Base-by-base conservation (phyloP, 495 filamentous ascomycete species). In the Penicillium mononematosum region DNA sequence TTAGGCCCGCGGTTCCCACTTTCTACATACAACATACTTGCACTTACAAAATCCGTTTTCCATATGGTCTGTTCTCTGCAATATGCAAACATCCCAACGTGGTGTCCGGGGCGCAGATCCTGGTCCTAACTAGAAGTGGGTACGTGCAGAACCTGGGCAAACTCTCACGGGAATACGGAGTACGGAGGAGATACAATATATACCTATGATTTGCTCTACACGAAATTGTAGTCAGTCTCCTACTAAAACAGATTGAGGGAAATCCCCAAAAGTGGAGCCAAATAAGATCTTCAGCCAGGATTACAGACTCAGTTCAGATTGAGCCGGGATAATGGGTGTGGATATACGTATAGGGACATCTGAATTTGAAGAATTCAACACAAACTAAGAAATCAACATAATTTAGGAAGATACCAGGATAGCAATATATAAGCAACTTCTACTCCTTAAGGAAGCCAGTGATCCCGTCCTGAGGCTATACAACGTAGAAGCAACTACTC, bases 261-360 rank as follows among this genome's bases (percentile, higher is more conserved):
- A 60, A 53, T 55, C 44, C 51, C 58, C 54, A 47, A 55, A 32
- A 56, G 57, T 63, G 63, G 45, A 48, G 45, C 10, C 27, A 31
- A 43, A 14, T 20, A 1, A 24, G n/a, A 44, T 44, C 42, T 12
- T 44, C 42, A 12, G 12, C 12, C 17, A 14, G 42, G 19, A 44
- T 22, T 22, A 43, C 5, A 43, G 11, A 6, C 42, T 44, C 1
- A 22, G 22, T 22, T 22, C 22, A 22, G 22, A 22, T 22, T 22
- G 22, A 22, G 20, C 20, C 20, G 20, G 22, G 22, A 22, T 22
- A 22, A 22, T 22, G 22, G 22, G 22, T 22, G 22, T 22, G 22
- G 22, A 22, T 22, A 22, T 22, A 22, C 22, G 2, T 22, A 22
- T 22, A 22, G 2, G 22, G 22, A 22, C 22, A 22, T 2, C 22